A percentile compares a stretch with the other conserved stretches of the same genome.
Evolutionary conservation across 1,139 yeast genomes (phyloP).

Genomic region (Kurtzmaniella quercitrusa): DNA sequence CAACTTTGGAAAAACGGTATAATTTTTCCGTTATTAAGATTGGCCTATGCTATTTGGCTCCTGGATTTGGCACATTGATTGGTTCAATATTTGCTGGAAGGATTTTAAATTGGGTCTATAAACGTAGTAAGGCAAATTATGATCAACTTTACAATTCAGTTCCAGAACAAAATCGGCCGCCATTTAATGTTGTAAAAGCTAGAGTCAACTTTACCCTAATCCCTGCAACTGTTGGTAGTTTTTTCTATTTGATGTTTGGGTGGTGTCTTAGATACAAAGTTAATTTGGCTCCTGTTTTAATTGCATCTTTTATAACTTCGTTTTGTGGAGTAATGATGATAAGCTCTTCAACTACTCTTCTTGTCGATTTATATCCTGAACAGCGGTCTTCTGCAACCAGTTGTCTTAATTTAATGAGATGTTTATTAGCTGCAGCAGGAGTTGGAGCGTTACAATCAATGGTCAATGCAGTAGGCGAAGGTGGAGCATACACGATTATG

Average conservation of each 20-base stretch:
- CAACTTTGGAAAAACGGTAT: conserved; percentile 26
- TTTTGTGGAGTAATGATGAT: conserved; percentile 17
- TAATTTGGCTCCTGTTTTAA: conserved; percentile 25
- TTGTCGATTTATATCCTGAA: conserved; percentile 28
- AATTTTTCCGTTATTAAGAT: conserved; percentile 31
- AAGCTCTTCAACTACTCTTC: conserved; percentile 22
- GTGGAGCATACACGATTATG: conserved; percentile 20
- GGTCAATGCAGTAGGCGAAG: conserved; percentile 17
- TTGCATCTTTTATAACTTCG: conserved; percentile 27
- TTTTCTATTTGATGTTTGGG: conserved; percentile 32
- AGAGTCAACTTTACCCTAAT: conserved; percentile 24
- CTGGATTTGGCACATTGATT: conserved; percentile 30
- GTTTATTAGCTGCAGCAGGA: conserved; percentile 19
- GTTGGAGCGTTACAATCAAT: conserved; percentile 20
- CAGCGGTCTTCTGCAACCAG: conserved; percentile 29
- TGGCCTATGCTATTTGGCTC: conserved; percentile 37
- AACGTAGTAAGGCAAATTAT: conserved; percentile 13
- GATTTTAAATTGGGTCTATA: conserved; percentile 25
- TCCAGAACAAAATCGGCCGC: conserved; percentile 15
- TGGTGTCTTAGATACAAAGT: conserved; percentile 32
- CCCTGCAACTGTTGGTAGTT: conserved; percentile 20
- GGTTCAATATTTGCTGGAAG: conserved; percentile 29
- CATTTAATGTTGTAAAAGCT: conserved; percentile 23
- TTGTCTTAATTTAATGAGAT: conserved; percentile 17
- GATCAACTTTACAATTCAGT: conserved; percentile 15